Percentiles rank a stretch among this genome's conserved stretches.
Conservation (phyloP, 768 basidiomycete species). For the Tubosaeta sp. region DNA sequence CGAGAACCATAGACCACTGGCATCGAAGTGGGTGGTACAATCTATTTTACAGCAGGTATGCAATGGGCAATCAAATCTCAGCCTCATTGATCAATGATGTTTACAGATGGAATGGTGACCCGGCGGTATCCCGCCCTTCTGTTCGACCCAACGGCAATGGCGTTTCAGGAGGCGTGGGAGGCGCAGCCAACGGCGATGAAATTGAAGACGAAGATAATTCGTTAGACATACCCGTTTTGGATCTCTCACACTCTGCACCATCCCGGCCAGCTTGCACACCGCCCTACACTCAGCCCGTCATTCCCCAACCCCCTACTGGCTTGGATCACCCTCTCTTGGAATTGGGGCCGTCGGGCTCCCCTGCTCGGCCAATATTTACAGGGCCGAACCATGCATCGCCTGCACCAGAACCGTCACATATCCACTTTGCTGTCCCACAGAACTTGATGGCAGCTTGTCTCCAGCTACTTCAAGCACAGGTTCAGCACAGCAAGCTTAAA, state of each 20-base stretch:
- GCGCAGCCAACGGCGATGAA: slow-evolving; percentile 37
- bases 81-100: slow-evolving; percentile 1
- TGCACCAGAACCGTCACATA: slow-evolving; percentile 37
- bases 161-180: slow-evolving; percentile 24
- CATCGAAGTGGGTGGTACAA: slow-evolving; percentile 73
- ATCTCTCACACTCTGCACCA: slow-evolving; percentile 28
- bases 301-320: slow-evolving; percentile 9
- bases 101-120: slow-evolving; percentile 63
- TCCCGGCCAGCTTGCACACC: slow-evolving; percentile 21
- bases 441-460: slow-evolving; percentile 52
- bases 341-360: slow-evolving; percentile 16
- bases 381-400: slow-evolving; percentile 12
- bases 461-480: slow-evolving; percentile 62
- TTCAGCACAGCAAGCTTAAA: slow-evolving; percentile 65
- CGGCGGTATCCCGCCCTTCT: slow-evolving; percentile 50
- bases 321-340: slow-evolving; percentile 19
- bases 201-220: slow-evolving; percentile 51
- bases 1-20: slow-evolving; percentile 77
- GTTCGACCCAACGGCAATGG: slow-evolving; percentile 34
- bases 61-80: neutral
- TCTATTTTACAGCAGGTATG: slow-evolving; percentile 64
- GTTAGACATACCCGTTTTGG: slow-evolving; percentile 36
- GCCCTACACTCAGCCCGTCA: slow-evolving; percentile 18
- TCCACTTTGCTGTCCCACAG: slow-evolving; percentile 53
- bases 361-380: slow-evolving; percentile 10